Evolutionary conservation across 2,329 filamentous ascomycete genomes (phyloP), one percentile per base, ranked within the genome.

Genomic region (Beauveria asiatica): DNA sequence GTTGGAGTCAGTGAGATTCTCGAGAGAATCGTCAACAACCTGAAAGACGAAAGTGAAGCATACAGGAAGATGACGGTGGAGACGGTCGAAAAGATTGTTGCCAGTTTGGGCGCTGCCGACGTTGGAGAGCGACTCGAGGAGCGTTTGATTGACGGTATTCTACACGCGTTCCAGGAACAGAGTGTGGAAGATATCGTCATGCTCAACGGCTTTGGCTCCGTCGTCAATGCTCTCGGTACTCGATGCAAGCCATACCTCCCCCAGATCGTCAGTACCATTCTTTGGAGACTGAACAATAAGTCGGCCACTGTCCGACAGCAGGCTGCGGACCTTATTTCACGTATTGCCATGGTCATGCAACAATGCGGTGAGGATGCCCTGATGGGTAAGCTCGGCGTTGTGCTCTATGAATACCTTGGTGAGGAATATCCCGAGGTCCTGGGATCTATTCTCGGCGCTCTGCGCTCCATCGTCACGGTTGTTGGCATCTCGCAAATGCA

Each of bases 51-150:
- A 74, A 97, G 90, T 72, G 94, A 99, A 72, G 88, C 93, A 1
- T 99, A 99, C 75, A 87, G 94, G 54, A 97, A 97, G 80, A 99
- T 99, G 94, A 97, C 94, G 0, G 89, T 99, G 39, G 94, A 99
- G 78, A 97, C 94, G 0, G 86, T 97, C 9, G 94, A 99, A 76
- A 99, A 97, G 76, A 86, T 97, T 52, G 89, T 99, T 68, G 92
- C 93, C 17, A 91, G 91, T 60, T 81, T 97, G 58, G 94, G 94
- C 60, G 92, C 93, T 8, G 93, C 94, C 41, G 94, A 99, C 70
- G 92, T 99, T 67, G 89, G 90, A 25, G 90, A 96, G 74, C 85
- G 93, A 45, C 77, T 99, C 41, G 94, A 99, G 74, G 94, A 97
- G 74, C 84, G 92, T 52, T 83, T 99, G 19, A 92, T 99, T 57